Evolutionary conservation across 2,329 filamentous ascomycete species (phyloP), one percentile per base, ranked within the genome.

Genomic region (Aspergillus fijiensis): DNA sequence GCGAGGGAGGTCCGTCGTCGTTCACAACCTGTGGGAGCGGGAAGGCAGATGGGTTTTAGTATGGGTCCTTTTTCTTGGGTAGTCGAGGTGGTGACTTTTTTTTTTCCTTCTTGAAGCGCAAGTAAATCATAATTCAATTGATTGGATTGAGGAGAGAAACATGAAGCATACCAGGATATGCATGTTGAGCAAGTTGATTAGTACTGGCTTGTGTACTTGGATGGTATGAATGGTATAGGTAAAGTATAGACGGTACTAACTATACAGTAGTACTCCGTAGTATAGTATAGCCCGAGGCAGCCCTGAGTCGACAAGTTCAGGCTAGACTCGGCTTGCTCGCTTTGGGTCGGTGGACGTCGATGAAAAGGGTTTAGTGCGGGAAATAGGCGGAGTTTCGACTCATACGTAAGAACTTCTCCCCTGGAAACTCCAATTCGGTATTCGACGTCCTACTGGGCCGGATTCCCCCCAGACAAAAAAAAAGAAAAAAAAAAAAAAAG

Each of bases 1-100:
- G 80, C 49, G 87, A 90, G 55, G 89, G 89, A 49, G 89, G 89
- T 6, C 89, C 89, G 75, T 92, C 89, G 69, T 92, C 89, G 77
- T 92, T 92, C 60, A 77, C 75, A 10, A 77, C 69, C 74, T 78
- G 63, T 60, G 47, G 52, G 7, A 12, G 21, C 27, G 27, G 27
- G 27, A 29, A 23, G 42, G 53, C 55, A 48, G 49, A 55, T 52
- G 45, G 27, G 29, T 27, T 45, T 45, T 45, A 45, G 39, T 45
- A 45, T 35, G 39, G 16, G 39, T 45, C 33, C 33, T 35, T 35
- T 11, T 35, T 2, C 16, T 35, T 35, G 10, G 11, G 33, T 35
- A 16, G 4, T 35, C 33, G 10, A 11, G 11, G 14, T 35, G 33
- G 33, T 35, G 33, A 12, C 23, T 23, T 23, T 23, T 23, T 23